Base-by-base conservation (phyloP, 768 basidiomycete genomes). In the Lentinula lateritia region DNA sequence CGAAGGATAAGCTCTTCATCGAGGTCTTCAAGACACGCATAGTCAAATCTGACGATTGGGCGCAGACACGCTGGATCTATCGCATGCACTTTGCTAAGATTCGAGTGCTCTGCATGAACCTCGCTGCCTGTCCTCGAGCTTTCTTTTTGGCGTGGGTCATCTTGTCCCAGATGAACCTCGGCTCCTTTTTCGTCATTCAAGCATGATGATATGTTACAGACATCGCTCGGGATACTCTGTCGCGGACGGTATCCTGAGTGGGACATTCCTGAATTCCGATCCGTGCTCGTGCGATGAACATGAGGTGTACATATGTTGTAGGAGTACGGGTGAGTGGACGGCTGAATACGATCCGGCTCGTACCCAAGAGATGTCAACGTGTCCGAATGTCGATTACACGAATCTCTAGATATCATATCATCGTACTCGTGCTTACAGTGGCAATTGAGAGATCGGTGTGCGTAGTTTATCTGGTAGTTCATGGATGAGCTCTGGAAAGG, bases 1-100 rank as follows among this genome's bases (percentile, higher is more conserved):
- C 73, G 71, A 35, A 73, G 66, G 10, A 80, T 72, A 0, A 80
- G 74, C 62, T 78, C 74, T 20, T 78, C 70, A 66, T 80, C 79
- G 41, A 80, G 74, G 42, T 71, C 71, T 61, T 77, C 69, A 20
- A 80, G 72, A 63, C 78, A 78, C 6, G 73, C 65, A 8, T 72
- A 69, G 66, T 79, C 77, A 62, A 80, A 72, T 56, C 75, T 73
- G 64, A 77, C 70, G 2, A 56, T 41, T 10, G 55, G 15, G 62
- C 73, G 57, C 38, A 68, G 63, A 48, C 45, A 36, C 32, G 60
- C 60, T 5, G 53, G 62, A 38, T 65, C 62, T 23, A 62, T 62
- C 3, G 55, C 57, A 23, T 62, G 52, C n/a, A 58, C 23, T 16
- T 38, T 23, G 39, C 10, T 39, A 18, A 53, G 52, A 2, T 18